Evolutionary conservation across 352 stramenopile genomes (phyloP), one percentile per base, ranked within the genome.

Genomic region (Globisporangium iwayamae): DNA sequence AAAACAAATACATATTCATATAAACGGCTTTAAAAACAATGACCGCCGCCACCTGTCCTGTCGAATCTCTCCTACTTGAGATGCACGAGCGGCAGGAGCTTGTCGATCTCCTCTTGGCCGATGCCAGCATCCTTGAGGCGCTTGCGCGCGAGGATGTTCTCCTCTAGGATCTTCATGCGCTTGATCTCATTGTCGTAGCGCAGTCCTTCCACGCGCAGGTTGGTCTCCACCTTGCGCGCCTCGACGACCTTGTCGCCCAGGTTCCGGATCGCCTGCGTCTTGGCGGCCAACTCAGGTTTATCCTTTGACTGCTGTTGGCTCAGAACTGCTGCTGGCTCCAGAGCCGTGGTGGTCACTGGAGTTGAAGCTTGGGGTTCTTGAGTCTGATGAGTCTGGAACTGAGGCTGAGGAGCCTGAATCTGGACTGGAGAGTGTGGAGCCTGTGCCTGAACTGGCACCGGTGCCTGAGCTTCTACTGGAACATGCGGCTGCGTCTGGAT

Each of bases 81-180:
- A 25, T 58, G 41, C 10, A 60, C 50, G 28, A 43, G 50, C 11
- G 61, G 61, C 39, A 66, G 34, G 7, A 67, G 28, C 53, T 51
- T 62, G 34, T 67, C 62, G 32, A 67, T 62, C 54, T 67, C 62
- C 45, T 62, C 53, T 22, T 67, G 53, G 5, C 53, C 13, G 34
- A 67, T 62, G 53, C 62, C 62, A 0, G 62, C 62, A 25, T 67
- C 62, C 20, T 67, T 62, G 7, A 67, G 62, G 2, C 62, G 62
- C 54, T 67, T 67, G 62, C 62, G 62, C 20, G 62, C 62, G 32
- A 67, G 62, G 34, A 67, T 56, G 62, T 62, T 62, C 45, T 67
- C 62, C 48, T 67, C 62, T 14, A 67, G 32, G 36, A 67, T 67
- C 43, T 60, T 60, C 53, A 67, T 62, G 32, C 62, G 62, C 54